Evolutionary conservation across 495 filamentous ascomycete species (phyloP), one percentile per base, ranked within the genome.

Genomic region (Hyaloscypha finlandica): DNA sequence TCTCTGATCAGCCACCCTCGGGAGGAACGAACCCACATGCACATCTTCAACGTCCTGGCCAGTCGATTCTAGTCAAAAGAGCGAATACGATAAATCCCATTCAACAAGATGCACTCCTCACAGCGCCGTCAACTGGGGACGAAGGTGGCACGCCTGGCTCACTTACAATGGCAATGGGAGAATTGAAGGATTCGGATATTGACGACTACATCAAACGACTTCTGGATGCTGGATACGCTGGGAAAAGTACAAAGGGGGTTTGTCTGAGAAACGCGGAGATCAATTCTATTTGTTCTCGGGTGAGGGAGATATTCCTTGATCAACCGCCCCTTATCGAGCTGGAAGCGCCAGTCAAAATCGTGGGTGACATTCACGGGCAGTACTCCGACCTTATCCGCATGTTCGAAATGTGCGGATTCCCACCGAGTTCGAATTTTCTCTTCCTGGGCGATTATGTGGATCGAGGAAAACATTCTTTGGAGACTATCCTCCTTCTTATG

Each of bases 371-470:
- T 12, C 95, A 99, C 77, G 95, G 95, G 59, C 95, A 99, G 78
- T 99, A 97, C 74, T 96, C 94, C 20, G 95, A 99, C 78, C 81
- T 99, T 32, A 96, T 99, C 70, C 85, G 95, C 39, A 90, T 99
- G 85, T 99, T 99, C 70, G 95, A 99, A 79, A 98, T 98, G 96
- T 97, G 95, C 72, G 95, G 95, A 3, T 99, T 97, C 75, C 95
- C 95, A 12, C 95, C 95, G 8, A 88, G 86, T 54, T 87, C 93
- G 8, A 99, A 99, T 81, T 99, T 91, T 74, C 84, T 99, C 45
- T 99, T 99, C 77, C 82, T 99, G 16, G 95, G 95, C 16, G 95
- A 99, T 74, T 99, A 99, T 77, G 95, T 99, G 66, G 95, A 99
- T 75, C 89, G 95, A 59, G 95, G 95, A 67, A 99, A 99, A 80